Evolutionary conservation across 2,329 filamentous ascomycete genomes (phyloP).

Genomic region (Ascochyta koolunga): DNA sequence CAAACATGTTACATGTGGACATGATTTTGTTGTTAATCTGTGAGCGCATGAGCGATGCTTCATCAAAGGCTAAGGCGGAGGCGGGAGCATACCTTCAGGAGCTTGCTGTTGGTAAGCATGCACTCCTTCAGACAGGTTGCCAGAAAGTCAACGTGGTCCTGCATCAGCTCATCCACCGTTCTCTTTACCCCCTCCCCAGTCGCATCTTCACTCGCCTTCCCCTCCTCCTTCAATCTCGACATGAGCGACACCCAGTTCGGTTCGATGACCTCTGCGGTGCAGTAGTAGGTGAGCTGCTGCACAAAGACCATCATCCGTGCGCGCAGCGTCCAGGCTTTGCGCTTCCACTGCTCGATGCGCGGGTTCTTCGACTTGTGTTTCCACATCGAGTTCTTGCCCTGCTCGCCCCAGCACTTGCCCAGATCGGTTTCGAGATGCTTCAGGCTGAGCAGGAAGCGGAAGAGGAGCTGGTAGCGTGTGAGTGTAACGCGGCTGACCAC

Average conservation of each 20-base stretch:
- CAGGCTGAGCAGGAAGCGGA: conserved; percentile 89
- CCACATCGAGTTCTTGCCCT: conserved; percentile 82
- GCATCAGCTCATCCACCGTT: conserved; percentile 97
- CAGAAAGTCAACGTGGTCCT: conserved; percentile 97
- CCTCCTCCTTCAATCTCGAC: conserved; percentile 72
- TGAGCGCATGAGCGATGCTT: conserved; percentile 3
- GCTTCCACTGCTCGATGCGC: conserved; percentile 88
- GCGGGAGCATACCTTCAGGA: conserved; percentile 75
- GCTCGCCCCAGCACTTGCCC: conserved; percentile 86
- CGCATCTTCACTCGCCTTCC: conserved; percentile 41
- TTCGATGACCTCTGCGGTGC: conserved; percentile 95
- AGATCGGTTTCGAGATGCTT: conserved; percentile 88
- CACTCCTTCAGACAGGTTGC: conserved; percentile 98
- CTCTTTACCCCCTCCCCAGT: conserved; percentile 61
- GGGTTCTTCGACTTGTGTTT: conserved; percentile 75
- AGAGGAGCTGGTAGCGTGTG: conserved; percentile 95
- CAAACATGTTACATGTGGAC: conserved; percentile 94
- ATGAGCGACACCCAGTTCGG: conserved; percentile 96
- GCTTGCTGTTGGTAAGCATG: conserved; percentile 96
- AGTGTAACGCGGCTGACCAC: conserved; percentile 96
- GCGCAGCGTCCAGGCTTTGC: conserved; percentile 86
- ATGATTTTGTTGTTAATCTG: conserved; percentile 98
- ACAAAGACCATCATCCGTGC: conserved; percentile 97
- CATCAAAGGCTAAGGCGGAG: not conserved
- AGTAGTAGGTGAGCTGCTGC: conserved; percentile 95